A percentile compares a stretch with the other conserved stretches of the same genome.
Conservation (phyloP, 768 basidiomycete genomes). For the Ramaria sp. region DNA sequence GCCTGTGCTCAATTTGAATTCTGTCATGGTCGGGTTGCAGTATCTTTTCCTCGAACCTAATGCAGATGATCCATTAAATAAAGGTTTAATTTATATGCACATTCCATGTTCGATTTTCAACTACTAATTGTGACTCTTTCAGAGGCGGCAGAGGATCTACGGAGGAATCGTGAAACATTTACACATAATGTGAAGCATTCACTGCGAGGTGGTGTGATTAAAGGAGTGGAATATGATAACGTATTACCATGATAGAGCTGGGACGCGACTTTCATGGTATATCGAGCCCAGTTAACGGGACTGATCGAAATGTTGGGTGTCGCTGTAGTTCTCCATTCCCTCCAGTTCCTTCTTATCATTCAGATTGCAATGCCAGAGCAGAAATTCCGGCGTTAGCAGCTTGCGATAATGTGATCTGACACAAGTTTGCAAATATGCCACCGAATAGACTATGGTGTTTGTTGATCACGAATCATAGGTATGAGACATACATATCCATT, state of each 20-base stretch:
- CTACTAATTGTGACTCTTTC: slow-evolving; percentile 15
- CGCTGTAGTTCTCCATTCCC: too few species aligned
- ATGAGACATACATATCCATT: too few species aligned
- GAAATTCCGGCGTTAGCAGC: too few species aligned
- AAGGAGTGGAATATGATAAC: slow-evolving; percentile 69
- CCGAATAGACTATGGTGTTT: too few species aligned
- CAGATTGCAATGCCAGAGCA: too few species aligned
- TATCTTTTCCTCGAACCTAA: slow-evolving; percentile 99
- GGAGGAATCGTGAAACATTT: slow-evolving; percentile 79
- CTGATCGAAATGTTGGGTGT: too few species aligned
- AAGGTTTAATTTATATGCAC: slow-evolving; percentile 59
- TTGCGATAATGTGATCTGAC: too few species aligned
- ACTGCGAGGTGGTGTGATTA: slow-evolving; percentile 74
- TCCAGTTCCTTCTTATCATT: too few species aligned
- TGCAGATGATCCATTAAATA: slow-evolving; percentile 96
- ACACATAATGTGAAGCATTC: slow-evolving; percentile 74
- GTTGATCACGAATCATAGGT: too few species aligned
- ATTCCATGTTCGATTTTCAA: background rate
- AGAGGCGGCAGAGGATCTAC: slow-evolving; percentile 96
- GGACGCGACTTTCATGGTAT: background rate
- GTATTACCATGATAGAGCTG: slow-evolving; percentile 29
- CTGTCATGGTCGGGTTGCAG: slow-evolving; percentile 96
- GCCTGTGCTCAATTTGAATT: slow-evolving; percentile 93
- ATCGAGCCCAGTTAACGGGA: background rate
- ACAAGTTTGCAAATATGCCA: too few species aligned